These are phyloP conservation scores for Escallonia rubra DNA, from an alignment of 129 eudicot species.

Conservation along the genomic window DNA sequence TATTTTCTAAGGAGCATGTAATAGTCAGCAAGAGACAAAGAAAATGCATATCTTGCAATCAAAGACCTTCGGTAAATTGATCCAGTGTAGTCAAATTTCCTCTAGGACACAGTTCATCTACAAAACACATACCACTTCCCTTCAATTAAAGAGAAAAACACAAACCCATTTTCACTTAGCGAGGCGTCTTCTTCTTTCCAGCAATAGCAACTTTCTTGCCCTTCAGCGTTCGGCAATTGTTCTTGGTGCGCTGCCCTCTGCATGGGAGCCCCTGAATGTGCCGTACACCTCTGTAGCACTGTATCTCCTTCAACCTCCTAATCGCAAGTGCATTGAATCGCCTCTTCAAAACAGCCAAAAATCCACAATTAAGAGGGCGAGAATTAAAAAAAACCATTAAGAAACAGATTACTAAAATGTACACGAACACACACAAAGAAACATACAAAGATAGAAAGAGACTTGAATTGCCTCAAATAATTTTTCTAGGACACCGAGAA, in stretches of 20 bases:
- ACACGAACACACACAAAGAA: too few relatives aligned
- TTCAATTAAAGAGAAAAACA: not conserved
- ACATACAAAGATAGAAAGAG: too few relatives aligned
- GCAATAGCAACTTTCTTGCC: constrained; percentile 84
- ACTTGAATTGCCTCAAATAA: too few relatives aligned
- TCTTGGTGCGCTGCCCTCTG: constrained; percentile 93
- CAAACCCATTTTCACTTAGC: constrained; percentile 11
- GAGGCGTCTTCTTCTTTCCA: constrained; percentile 84
- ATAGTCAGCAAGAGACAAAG: too few relatives aligned
- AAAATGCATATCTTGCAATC: too few relatives aligned
- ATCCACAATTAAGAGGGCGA: not conserved
- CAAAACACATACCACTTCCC: not conserved
- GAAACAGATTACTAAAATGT: too few relatives aligned
- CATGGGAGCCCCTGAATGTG: constrained; percentile 96
- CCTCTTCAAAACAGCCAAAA: constrained; percentile 41
- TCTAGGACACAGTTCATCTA: not conserved
- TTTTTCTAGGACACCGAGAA: too few relatives aligned
- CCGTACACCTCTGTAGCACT: constrained; percentile 87
- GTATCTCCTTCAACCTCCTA: constrained; percentile 88
- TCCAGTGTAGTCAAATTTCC: constrained; percentile 4
- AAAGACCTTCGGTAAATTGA: not conserved
- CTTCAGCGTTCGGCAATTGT: constrained; percentile 84
- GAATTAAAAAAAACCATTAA: too few relatives aligned
- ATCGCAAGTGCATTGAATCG: constrained; percentile 80
- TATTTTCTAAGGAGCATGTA: too few relatives aligned